phyloP scores from a whole-genome alignment of 208 protist species.

The Trypanosoma platydactyli region DNA sequence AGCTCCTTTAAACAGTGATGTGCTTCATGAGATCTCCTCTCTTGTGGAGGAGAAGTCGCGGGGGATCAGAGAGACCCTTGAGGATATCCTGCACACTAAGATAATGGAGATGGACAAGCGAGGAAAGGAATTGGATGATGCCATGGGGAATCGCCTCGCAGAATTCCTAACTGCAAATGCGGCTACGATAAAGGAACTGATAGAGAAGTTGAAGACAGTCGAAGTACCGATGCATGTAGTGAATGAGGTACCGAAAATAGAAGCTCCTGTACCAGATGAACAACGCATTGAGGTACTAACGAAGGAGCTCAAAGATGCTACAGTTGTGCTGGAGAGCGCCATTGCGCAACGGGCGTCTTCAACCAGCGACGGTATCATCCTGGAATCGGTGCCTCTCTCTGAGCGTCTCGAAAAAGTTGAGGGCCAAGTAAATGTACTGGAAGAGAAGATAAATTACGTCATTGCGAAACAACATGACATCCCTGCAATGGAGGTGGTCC shows the following conservation, averaged over 20 bases:
- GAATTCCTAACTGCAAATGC: not conserved
- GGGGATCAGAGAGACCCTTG: not conserved
- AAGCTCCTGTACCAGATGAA: not conserved
- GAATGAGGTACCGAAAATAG: not conserved
- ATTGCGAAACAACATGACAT: not conserved
- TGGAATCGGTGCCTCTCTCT: not conserved
- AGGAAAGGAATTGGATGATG: not conserved
- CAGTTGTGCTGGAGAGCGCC: not conserved
- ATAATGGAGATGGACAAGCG: not conserved
- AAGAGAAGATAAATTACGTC: constrained; percentile 2
- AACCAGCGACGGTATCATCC: not conserved
- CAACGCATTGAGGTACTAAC: not conserved
- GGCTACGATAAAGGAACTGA: not conserved
- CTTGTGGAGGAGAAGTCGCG: not conserved
- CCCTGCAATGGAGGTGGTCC: not conserved
- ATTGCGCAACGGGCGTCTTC: constrained; percentile 1
- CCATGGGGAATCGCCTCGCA: not conserved
- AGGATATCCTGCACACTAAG: not conserved
- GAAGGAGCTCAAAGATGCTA: not conserved
- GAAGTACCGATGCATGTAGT: not conserved
- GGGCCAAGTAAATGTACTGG: not conserved
- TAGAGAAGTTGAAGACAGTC: not conserved
- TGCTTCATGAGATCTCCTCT: not conserved
- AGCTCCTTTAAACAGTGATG: not conserved
- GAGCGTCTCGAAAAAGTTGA: constrained; percentile 1